Evolutionary conservation across 768 basidiomycete genomes (phyloP).

Genomic region (Lenzites betulinus): DNA sequence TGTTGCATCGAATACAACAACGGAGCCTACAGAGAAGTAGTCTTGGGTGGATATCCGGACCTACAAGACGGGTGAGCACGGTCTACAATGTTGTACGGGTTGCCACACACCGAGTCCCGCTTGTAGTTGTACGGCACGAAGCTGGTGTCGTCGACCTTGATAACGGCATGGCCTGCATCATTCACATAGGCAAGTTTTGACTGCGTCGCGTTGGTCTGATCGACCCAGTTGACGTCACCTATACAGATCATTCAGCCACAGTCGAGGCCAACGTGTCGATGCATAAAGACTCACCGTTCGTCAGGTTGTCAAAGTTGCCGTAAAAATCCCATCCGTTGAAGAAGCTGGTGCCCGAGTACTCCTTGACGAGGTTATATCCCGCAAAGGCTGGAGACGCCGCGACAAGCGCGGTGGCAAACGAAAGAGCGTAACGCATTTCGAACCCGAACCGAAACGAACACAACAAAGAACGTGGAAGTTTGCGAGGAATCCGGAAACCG

Average conservation of each 20-base stretch:
- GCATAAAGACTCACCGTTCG: constrained; percentile 30
- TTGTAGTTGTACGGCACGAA: constrained; percentile 53
- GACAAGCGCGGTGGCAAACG: constrained; percentile 18
- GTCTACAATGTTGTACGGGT: not conserved
- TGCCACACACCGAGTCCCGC: constrained; percentile 55
- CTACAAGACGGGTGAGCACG: constrained; percentile 26
- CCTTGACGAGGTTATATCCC: constrained; percentile 34
- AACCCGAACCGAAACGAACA: not conserved
- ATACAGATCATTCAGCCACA: not conserved
- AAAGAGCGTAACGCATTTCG: constrained; percentile 17
- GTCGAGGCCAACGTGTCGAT: not conserved
- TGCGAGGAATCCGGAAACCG: not conserved
- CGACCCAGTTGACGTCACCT: constrained; percentile 68
- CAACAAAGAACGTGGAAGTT: not conserved
- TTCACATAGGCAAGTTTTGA: constrained; percentile 61
- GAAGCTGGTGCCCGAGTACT: constrained; percentile 43
- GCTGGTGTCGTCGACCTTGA: constrained; percentile 73
- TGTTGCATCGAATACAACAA: constrained; percentile 47
- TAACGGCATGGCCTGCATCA: constrained; percentile 58
- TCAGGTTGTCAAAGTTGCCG: constrained; percentile 39
- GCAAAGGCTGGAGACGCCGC: constrained; percentile 10
- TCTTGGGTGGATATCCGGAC: constrained; percentile 46
- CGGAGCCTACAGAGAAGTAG: constrained; percentile 42
- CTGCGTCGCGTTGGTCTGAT: constrained; percentile 45
- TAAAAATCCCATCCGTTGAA: constrained; percentile 47